Evolutionary conservation across 208 protist species (phyloP), one percentile per base, ranked within the genome.

Genomic region (Leishmania tropica): DNA sequence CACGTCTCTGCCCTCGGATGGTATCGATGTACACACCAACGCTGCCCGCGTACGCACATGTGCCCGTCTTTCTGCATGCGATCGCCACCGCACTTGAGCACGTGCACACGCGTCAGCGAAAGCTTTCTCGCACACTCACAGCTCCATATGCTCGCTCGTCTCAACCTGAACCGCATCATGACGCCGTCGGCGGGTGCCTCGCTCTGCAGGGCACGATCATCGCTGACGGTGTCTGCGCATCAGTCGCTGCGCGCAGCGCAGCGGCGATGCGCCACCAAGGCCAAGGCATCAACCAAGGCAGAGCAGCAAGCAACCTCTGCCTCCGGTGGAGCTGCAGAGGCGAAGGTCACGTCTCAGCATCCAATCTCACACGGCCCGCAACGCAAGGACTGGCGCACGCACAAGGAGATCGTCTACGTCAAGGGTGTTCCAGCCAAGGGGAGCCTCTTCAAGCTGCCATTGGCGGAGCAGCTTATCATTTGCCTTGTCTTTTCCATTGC

Each of bases 401-500:
- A 94, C 72, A 90, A 92, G 83, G 92, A 95, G 15, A 84, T 96
- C 67, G 91, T 97, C 17, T 97, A 92, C 83, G 87, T 91, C 24
- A 94, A 96, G 81, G 94, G 94, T 37, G 89, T 97, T 54, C 91
- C 94, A 42, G 81, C 85, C 51, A 94, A 95, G 83, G 94, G 94
- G 31, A 90, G 80, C 78, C 81, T 97, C 42, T 94, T 91, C 79
- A 95, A 96, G 76, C 85, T 97, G n/a, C 90, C 91, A 48, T 72
- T 86, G 71, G 85, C 87, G 58, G 94, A 97, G 74, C 90, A 97
- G 87, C 86, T 96, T 62, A 83, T 97, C 65, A 93, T 96, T 68
- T 95, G 88, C 86, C 80, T 94, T 56, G 89, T 96, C 58, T 97
- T 97, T 79, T 94, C 94, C 8, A 83, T 97, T 40, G 92, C 94